Base-by-base conservation (phyloP, 176 grass and related monocot species). In the Rhynchospora tenuis region DNA sequence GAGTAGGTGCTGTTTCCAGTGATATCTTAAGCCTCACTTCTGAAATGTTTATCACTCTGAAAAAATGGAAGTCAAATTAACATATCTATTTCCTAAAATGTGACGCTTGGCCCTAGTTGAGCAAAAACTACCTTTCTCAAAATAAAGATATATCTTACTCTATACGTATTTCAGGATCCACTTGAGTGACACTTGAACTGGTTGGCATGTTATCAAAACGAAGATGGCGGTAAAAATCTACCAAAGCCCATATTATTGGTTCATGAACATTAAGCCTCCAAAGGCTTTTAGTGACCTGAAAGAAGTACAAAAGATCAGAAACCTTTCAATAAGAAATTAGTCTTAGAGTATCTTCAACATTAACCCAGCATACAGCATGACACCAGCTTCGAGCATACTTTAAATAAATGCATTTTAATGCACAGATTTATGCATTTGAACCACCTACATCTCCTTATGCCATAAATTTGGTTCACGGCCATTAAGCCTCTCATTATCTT, bases 211-310 rank as follows among this genome's bases (percentile, higher is more conserved):
- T 91, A 81, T 84, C 85, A 75, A 95, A 86, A 57, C 75, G 87
- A 84, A 98, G 88, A 95, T 89, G 95, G 38, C 84, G 86, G 83
- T 98, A 98, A 83, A 93, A 95, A 79, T 93, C 91, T 83, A 95
- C 73, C 75, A 98, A 74, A 63, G 95, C 95, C 95, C 95, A 98
- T 90, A 98, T 91, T 77, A 98, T 91, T 86, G 95, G 95, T 80
- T 98, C 95, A 87, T 98, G 95, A 93, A 98, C 88, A 90, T 91
- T 98, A 50, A 95, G 59, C 85, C 90, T 95, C 92, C 95, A 98
- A 60, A 82, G 84, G 68, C 91, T 86, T 87, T 98, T 87, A 22
- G 89, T 93, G 56, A 98, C 95, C 95, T 98, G 83, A 23, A 81
- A 89, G 72, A 91, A 81, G 79, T 44, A 77, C 58, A 27, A 81